Conservation (phyloP, 441 rosid species). For the Arabidopsis hybrid region DNA sequence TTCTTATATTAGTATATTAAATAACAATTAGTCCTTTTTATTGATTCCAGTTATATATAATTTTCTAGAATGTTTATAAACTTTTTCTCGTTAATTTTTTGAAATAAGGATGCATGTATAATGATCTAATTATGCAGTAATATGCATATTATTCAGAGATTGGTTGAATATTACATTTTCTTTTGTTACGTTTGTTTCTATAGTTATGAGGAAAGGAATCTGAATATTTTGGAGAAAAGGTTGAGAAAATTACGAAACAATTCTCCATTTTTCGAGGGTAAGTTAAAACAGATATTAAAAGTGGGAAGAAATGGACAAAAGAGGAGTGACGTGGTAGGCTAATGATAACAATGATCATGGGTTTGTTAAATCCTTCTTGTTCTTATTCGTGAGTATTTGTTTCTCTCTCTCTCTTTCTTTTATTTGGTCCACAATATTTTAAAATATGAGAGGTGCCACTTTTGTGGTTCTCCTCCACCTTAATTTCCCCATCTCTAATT, state of each 20-base stretch:
- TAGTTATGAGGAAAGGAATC: slow-evolving; percentile 35
- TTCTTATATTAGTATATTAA: not conserved
- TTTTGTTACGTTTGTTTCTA: slow-evolving; percentile 8
- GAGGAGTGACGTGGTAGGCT: slow-evolving; percentile 42
- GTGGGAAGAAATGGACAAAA: slow-evolving; percentile 40
- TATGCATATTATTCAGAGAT: slow-evolving; percentile 14
- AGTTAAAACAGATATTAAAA: slow-evolving; percentile 40
- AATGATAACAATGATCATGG: slow-evolving; percentile 47
- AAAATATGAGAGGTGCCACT: slow-evolving; percentile 42
- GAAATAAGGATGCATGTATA: slow-evolving; percentile 9
- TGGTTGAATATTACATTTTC: not conserved
- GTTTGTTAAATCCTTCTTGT: slow-evolving; percentile 44
- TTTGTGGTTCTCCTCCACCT: slow-evolving; percentile 46
- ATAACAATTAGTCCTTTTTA: not conserved
- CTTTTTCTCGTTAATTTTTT: too few species aligned
- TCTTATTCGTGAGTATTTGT: slow-evolving; percentile 22
- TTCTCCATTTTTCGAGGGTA: slow-evolving; percentile 38
- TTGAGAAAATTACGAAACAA: slow-evolving; percentile 30
- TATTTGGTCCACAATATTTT: not conserved
- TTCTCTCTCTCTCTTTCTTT: slow-evolving; percentile 6
- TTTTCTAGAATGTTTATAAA: not conserved
- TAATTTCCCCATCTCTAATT: slow-evolving; percentile 24
- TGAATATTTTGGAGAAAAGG: not conserved
- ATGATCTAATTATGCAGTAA: slow-evolving; percentile 6
- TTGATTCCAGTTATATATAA: not conserved